Conservation (phyloP, 2,329 filamentous ascomycete genomes). For the Aspergillus fructus region DNA sequence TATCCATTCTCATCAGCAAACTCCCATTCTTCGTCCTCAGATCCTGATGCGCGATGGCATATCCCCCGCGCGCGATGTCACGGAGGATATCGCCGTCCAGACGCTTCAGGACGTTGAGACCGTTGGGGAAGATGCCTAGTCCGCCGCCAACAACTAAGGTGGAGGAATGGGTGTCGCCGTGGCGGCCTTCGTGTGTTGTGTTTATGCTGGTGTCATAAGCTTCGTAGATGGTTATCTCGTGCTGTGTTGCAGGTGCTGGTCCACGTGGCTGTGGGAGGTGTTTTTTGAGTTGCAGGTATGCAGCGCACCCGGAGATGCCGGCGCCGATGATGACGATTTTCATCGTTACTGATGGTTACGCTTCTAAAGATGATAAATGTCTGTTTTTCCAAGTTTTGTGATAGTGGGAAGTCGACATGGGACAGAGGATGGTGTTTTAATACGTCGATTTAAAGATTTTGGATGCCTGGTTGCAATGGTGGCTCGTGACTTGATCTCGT, state of each 20-base stretch:
- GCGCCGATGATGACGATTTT: conserved; percentile 47
- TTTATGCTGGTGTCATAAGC: conserved; percentile 35
- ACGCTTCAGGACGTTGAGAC: conserved; percentile 38
- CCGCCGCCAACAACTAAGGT: conserved; percentile 39
- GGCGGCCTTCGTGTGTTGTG: conserved; percentile 19
- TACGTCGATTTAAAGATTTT: neutral
- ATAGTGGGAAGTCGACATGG: too few relatives aligned
- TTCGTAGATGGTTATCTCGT: conserved; percentile 43
- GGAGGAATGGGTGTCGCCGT: conserved; percentile 29
- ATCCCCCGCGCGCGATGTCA: conserved; percentile 35
- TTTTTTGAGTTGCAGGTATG: conserved; percentile 42
- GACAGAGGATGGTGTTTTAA: too few relatives aligned
- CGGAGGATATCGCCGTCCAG: conserved; percentile 36
- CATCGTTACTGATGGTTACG: conserved; percentile 24
- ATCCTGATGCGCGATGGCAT: conserved; percentile 32
- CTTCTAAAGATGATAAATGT: neutral
- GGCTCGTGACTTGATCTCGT: neutral
- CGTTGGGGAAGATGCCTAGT: conserved; percentile 41
- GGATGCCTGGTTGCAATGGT: neutral
- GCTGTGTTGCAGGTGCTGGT: neutral
- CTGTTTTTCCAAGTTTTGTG: neutral
- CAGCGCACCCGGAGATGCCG: conserved; percentile 42
- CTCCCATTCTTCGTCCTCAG: conserved; percentile 38
- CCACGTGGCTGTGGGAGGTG: conserved; percentile 29
- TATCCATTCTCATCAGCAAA: conserved; percentile 28